These are phyloP conservation scores for Musa troglodytarum DNA, from an alignment of 176 grass and related monocot species.

Conservation along the genomic window DNA sequence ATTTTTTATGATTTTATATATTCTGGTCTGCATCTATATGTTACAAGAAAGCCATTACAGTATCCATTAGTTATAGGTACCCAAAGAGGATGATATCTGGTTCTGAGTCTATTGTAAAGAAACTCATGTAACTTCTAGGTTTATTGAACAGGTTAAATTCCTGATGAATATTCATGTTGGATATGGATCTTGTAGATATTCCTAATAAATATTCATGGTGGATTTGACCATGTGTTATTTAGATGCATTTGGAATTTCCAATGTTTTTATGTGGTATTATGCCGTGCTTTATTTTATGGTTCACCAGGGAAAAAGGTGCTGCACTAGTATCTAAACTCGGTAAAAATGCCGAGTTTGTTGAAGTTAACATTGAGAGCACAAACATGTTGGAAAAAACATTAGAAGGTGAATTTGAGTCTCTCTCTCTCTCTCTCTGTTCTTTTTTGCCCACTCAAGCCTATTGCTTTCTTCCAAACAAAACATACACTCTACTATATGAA, in stretches of 20 bases:
- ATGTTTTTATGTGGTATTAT: background rate
- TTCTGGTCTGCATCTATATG: background rate
- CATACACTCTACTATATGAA: too few species aligned
- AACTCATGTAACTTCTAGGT: background rate
- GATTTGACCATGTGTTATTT: background rate
- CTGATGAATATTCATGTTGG: background rate
- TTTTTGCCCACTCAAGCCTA: background rate
- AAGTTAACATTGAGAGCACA: slow-evolving; percentile 47
- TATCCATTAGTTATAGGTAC: background rate
- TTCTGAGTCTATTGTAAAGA: background rate
- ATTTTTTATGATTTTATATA: background rate
- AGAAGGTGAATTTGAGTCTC: slow-evolving; percentile 29
- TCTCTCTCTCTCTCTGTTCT: background rate
- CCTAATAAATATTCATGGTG: background rate
- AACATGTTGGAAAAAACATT: slow-evolving; percentile 48
- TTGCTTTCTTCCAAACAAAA: background rate
- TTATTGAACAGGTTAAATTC: background rate
- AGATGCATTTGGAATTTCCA: background rate
- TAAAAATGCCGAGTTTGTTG: slow-evolving; percentile 45
- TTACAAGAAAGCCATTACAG: background rate
- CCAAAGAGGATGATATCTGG: background rate
- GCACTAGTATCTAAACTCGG: slow-evolving; percentile 59
- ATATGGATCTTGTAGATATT: background rate
- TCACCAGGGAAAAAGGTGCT: slow-evolving; percentile 58
- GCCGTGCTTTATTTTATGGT: slow-evolving; percentile 4